A percentile compares a stretch with the other conserved stretches of the same genome.
Evolutionary conservation across 208 protist species (phyloP).

Genomic region (Kentomonas sorsogonicus): DNA sequence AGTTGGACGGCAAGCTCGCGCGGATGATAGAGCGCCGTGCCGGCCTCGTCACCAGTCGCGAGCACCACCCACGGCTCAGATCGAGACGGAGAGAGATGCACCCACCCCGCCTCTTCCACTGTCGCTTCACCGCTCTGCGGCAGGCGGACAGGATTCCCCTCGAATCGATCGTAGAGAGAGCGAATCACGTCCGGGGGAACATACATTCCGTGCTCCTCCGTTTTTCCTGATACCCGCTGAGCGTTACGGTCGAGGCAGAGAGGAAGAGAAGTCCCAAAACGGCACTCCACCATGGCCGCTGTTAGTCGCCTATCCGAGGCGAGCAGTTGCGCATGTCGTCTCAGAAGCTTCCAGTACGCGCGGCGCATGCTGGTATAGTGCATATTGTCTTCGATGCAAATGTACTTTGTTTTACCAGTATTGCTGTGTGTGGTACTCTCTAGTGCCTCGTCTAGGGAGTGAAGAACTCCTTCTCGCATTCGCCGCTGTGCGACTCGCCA

Average conservation of each 20-base stretch:
- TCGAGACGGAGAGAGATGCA: no score
- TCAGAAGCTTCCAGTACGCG: conserved; percentile 48
- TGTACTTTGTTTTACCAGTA: no score
- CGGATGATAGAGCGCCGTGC: no score
- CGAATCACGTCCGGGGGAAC: conserved; percentile 39
- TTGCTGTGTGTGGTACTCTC: no score
- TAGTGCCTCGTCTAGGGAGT: no score
- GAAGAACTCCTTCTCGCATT: no score
- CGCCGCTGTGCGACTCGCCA: no score
- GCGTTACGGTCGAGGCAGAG: conserved; percentile 50
- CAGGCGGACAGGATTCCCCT: conserved; percentile 2
- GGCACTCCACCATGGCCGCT: conserved; percentile 43
- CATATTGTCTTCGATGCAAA: conserved; percentile 82
- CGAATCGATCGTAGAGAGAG: conserved; percentile 49
- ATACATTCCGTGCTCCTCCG: neutral
- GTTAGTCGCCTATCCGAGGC: neutral
- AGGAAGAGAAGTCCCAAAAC: conserved; percentile 31
- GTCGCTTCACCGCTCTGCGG: neutral
- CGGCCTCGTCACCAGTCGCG: no score
- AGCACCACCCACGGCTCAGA: no score
- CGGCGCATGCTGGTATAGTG: conserved; percentile 72
- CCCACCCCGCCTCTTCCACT: conserved; percentile 1
- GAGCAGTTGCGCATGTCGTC: neutral
- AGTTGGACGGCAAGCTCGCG: no score
- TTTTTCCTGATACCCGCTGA: neutral